Evolutionary conservation across 2,329 filamentous ascomycete species (phyloP).

Genomic region (Calonectria pseudoturangicola): DNA sequence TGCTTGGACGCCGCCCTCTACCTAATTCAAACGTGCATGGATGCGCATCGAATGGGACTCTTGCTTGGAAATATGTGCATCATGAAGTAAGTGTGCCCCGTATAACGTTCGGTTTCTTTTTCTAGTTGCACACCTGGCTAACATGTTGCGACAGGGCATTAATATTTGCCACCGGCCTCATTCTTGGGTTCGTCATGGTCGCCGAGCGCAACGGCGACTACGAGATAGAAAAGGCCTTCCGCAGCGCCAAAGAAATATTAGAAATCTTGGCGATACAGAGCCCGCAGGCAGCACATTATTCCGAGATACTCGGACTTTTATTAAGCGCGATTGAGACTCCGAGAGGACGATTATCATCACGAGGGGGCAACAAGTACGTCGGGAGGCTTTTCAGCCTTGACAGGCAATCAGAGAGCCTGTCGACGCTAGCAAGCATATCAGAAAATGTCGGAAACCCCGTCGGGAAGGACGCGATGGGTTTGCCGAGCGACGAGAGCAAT

Average conservation of each 20-base stretch:
- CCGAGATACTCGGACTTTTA: slow-evolving; percentile 71
- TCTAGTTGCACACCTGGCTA: background rate
- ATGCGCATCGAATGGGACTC: slow-evolving; percentile 65
- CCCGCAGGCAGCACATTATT: slow-evolving; percentile 74
- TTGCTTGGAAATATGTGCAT: slow-evolving; percentile 75
- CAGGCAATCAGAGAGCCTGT: background rate
- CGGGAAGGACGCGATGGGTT: slow-evolving; percentile 11
- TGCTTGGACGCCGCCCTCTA: slow-evolving; percentile 74
- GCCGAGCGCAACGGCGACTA: slow-evolving; percentile 66
- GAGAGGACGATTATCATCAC: slow-evolving; percentile 41
- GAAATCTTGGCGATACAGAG: slow-evolving; percentile 68
- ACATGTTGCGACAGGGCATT: slow-evolving; percentile 63
- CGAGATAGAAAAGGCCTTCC: slow-evolving; percentile 68
- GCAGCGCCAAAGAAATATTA: slow-evolving; percentile 69
- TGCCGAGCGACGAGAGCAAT: slow-evolving; percentile 11
- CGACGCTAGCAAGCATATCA: background rate
- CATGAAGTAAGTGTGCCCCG: slow-evolving; percentile 68
- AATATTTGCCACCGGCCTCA: slow-evolving; percentile 74
- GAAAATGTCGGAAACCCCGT: background rate
- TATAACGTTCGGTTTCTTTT: background rate
- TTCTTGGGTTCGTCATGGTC: slow-evolving; percentile 75
- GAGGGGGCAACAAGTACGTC: slow-evolving; percentile 50
- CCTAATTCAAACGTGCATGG: slow-evolving; percentile 72
- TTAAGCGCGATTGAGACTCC: slow-evolving; percentile 63
- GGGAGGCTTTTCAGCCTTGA: slow-evolving; percentile 49